Percentiles rank a stretch among this genome's conserved stretches.
Evolutionary conservation across 768 basidiomycete species (phyloP).

Genomic region (Rhizopogon salebrosus): DNA sequence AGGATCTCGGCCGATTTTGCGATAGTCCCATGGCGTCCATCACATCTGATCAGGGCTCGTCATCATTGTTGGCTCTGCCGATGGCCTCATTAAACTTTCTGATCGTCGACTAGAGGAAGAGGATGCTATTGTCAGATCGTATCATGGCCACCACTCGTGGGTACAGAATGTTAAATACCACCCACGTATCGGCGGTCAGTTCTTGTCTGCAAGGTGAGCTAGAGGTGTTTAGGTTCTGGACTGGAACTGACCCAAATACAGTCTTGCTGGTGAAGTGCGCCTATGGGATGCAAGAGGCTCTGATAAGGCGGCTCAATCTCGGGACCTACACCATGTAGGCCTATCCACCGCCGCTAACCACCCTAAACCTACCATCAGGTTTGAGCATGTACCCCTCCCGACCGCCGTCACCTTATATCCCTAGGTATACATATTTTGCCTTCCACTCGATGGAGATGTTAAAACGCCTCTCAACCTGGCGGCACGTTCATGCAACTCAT

Average conservation of each 20-base stretch:
- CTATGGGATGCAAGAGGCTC: slow-evolving; percentile 82
- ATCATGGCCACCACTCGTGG: slow-evolving; percentile 79
- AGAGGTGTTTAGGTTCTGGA: not conserved
- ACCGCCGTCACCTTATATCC: slow-evolving; percentile 54
- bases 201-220: slow-evolving; percentile 81
- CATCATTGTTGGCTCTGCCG: slow-evolving; percentile 85
- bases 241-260: slow-evolving; percentile 24
- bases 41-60: slow-evolving; percentile 67
- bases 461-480: too few species aligned
- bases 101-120: slow-evolving; percentile 86
- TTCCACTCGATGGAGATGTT: slow-evolving; percentile 91
- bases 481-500: too few species aligned
- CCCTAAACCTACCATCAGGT: slow-evolving; percentile 48
- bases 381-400: slow-evolving; percentile 52
- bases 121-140: slow-evolving; percentile 76
- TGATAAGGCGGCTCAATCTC: slow-evolving; percentile 52
- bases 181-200: slow-evolving; percentile 57
- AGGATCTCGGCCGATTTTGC: slow-evolving; percentile 89
- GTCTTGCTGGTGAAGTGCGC: slow-evolving; percentile 85
- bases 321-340: slow-evolving; percentile 65
- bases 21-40: slow-evolving; percentile 88
- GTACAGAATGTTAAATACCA: slow-evolving; percentile 89
- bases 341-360: slow-evolving; percentile 49
- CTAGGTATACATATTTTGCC: slow-evolving; percentile 55
- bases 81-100: slow-evolving; percentile 85